Evolutionary conservation across 2,329 filamentous ascomycete species (phyloP).

Genomic region (Metarhizium anisopliae): DNA sequence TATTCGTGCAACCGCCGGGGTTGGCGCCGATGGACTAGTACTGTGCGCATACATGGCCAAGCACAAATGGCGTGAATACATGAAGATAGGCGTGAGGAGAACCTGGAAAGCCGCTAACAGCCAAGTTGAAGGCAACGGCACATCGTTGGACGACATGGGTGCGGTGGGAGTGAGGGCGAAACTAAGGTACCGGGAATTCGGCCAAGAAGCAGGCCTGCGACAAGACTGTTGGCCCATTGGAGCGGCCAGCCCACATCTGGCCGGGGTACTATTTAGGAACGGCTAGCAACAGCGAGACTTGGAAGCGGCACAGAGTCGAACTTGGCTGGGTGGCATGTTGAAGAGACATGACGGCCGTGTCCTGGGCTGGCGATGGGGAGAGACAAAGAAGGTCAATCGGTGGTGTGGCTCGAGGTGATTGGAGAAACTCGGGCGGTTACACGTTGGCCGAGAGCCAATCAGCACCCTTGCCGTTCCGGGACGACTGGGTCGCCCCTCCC

Average conservation of each 20-base stretch:
- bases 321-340: background rate
- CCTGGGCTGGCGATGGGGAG: background rate
- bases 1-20: constrained; percentile 2
- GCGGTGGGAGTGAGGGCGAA: background rate
- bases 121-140: background rate
- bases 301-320: background rate
- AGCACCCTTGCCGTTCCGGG: constrained; percentile 13
- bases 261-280: background rate
- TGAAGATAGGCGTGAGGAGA: constrained; percentile 1
- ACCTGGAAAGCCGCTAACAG: constrained; percentile 1
- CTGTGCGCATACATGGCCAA: background rate
- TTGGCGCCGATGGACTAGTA: background rate
- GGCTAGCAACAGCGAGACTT: background rate
- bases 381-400: background rate
- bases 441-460: constrained; percentile 23
- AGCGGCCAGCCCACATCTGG: background rate
- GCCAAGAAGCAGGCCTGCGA: background rate
- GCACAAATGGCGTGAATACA: background rate
- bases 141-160: background rate
- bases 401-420: constrained; percentile 14
- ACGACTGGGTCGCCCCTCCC: background rate
- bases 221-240: background rate
- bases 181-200: background rate
- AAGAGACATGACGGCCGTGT: background rate
- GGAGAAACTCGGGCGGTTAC: constrained; percentile 30